Evolutionary conservation across 1,284 basidiomycete species (phyloP).

Genomic region (Stygiomarasmius scandens): DNA sequence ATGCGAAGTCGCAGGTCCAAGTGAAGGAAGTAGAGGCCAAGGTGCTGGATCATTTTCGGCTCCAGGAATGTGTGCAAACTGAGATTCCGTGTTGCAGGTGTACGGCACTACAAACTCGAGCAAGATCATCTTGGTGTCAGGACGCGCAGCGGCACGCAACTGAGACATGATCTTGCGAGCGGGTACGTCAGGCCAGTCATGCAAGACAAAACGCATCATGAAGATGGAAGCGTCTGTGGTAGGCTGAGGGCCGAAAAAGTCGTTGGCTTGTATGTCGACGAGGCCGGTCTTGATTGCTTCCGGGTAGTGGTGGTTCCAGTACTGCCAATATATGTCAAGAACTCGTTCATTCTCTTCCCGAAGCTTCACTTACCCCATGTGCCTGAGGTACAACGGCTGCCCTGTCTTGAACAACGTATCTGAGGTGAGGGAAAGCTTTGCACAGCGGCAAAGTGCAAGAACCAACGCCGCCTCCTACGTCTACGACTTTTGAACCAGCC

Average conservation of each 20-base stretch:
- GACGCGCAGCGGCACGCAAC: slow-evolving; percentile 22
- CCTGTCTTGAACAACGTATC: slow-evolving; percentile 41
- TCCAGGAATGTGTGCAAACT: neutral
- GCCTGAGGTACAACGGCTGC: slow-evolving; percentile 32
- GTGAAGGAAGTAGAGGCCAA: neutral
- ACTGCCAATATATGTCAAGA: slow-evolving; percentile 15
- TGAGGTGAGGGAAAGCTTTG: slow-evolving; percentile 28
- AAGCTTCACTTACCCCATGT: slow-evolving; percentile 29
- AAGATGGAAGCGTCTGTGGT: slow-evolving; percentile 23
- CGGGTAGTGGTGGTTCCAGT: slow-evolving; percentile 27
- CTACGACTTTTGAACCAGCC: slow-evolving; percentile 36
- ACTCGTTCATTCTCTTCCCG: too few species aligned
- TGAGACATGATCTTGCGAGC: slow-evolving; percentile 21
- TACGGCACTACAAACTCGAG: slow-evolving; percentile 25
- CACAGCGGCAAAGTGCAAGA: slow-evolving; percentile 32
- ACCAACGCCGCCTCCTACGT: slow-evolving; percentile 47
- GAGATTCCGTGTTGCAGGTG: slow-evolving; percentile 9
- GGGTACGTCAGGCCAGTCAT: slow-evolving; percentile 31
- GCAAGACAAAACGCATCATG: slow-evolving; percentile 23
- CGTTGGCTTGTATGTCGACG: slow-evolving; percentile 25
- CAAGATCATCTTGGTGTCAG: slow-evolving; percentile 24
- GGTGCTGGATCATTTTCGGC: neutral
- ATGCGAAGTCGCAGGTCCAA: neutral
- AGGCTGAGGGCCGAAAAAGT: slow-evolving; percentile 29
- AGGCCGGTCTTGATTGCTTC: slow-evolving; percentile 22